A percentile compares a stretch with the other conserved stretches of the same genome.
These are phyloP conservation scores for Neoscytalidium dimidiatum DNA, from an alignment of 2,329 filamentous ascomycete genomes.

Conservation along the genomic window DNA sequence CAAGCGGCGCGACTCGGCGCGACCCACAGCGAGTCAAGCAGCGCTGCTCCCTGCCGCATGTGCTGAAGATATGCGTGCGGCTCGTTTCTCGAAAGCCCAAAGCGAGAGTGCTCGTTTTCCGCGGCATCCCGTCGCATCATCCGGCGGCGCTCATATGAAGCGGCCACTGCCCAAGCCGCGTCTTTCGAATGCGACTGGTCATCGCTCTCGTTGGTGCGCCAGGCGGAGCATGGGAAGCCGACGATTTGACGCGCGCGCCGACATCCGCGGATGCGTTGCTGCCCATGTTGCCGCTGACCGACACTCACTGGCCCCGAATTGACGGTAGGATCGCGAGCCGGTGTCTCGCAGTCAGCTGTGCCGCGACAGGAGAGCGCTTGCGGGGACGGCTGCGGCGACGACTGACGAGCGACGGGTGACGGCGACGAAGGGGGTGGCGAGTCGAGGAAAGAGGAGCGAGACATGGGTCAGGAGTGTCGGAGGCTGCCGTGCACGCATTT, in stretches of 20 bases:
- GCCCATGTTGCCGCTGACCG: neutral
- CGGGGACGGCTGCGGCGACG: no score
- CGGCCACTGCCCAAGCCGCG: neutral
- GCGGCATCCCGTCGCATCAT: neutral
- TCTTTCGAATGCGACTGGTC: neutral
- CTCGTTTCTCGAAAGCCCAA: neutral
- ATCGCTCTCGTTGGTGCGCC: neutral
- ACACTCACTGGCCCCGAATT: no score
- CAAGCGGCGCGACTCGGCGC: slow-evolving; percentile 2
- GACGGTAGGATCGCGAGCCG: no score
- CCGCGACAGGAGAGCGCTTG: no score
- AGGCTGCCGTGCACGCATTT: neutral
- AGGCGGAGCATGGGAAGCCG: neutral
- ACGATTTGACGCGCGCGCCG: neutral
- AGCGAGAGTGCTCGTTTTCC: neutral
- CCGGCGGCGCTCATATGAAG: neutral
- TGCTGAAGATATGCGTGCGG: neutral
- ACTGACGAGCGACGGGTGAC: neutral
- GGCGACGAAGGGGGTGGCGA: slow-evolving; percentile 4
- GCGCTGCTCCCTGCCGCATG: neutral
- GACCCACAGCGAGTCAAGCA: neutral
- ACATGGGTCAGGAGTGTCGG: neutral
- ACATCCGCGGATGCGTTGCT: neutral
- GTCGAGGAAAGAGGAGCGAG: neutral
- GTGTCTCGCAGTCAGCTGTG: no score